Evolutionary conservation across 441 rosid species (phyloP), one percentile per base, ranked within the genome.

Genomic region (Euphorbia schlechtendalii): DNA sequence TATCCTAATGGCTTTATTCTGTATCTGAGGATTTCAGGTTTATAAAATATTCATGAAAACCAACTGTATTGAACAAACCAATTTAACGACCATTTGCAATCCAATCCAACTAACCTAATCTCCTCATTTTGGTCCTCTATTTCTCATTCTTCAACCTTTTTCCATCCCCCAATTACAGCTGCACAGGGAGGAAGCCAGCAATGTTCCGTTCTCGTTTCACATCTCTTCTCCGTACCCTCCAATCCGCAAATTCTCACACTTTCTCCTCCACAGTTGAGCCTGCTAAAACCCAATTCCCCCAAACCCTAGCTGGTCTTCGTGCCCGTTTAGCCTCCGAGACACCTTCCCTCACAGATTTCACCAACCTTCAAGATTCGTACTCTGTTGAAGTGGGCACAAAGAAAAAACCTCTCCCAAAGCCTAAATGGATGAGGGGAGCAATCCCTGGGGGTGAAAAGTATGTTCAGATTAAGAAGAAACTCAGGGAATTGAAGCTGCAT

Each of bases 371-470:
- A 62, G 75, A 69, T 41, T 59, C 80, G 0, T 95, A 89, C 76
- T 95, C 97, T 64, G 92, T 91, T 3, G 92, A 95, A 73, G 98
- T 91, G 21, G 98, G 99, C 10, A 89, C 98, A 30, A 95, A 86
- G 89, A 89, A 88, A 76, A 95, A 88, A 66, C 96, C 97, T 30
- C 85, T 89, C 25, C 97, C 99, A 7, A 95, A 95, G 74, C 99
- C 98, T 54, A 95, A 84, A 76, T 95, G 98, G 99, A 95, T 91
- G 99, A 85, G 72, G 64, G 99, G 89, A 71, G 80, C 95, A 15
- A 69, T 91, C 54, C 98, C 97, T 0, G 98, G 97, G 0, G 99
- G 99, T n/a, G 92, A 91, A 49, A 89, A 83, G 81, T 95, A 95
- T 60, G 97, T 91, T 43, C 97, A 95, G 82, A 91, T 95, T 71